Evolutionary conservation across 495 filamentous ascomycete genomes (phyloP).

Genomic region (Barbatosphaeria neglecta): DNA sequence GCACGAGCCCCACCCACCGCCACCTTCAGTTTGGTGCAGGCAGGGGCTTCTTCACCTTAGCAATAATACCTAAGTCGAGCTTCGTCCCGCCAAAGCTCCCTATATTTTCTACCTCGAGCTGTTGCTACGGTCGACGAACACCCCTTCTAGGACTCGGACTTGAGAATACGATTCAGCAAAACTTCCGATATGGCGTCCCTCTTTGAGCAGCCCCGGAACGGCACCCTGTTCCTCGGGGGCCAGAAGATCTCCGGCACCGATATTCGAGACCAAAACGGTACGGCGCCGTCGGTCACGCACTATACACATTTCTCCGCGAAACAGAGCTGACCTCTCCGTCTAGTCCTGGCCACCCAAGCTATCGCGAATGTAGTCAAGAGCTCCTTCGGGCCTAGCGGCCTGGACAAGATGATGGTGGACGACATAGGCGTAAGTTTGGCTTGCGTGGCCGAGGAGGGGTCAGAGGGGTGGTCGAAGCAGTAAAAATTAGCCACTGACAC

Average conservation of each 20-base stretch:
- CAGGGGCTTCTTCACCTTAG: too few relatives aligned
- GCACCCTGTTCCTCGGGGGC: conserved; percentile 84
- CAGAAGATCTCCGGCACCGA: conserved; percentile 91
- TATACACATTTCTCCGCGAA: background rate
- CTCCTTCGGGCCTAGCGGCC: conserved; percentile 90
- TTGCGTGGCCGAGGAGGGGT: background rate
- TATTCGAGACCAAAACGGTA: conserved; percentile 92
- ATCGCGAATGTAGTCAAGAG: conserved; percentile 98
- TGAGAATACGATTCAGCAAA: background rate
- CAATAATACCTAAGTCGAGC: too few relatives aligned
- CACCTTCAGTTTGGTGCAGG: background rate
- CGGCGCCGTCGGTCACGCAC: conserved; percentile 13
- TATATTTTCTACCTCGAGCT: too few relatives aligned
- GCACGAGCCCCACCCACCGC: background rate
- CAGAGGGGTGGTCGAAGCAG: background rate
- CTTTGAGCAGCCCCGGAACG: conserved; percentile 81
- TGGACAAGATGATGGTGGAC: conserved; percentile 99
- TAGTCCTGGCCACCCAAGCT: conserved; percentile 88
- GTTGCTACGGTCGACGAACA: too few relatives aligned
- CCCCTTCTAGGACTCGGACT: too few relatives aligned
- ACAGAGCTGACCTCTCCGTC: conserved; percentile 14
- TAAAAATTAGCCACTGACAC: background rate
- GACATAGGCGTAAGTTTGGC: conserved; percentile 73
- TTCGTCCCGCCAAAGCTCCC: too few relatives aligned
- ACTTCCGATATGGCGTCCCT: conserved; percentile 63